These are phyloP conservation scores for Pythium aristosporum DNA, from an alignment of 352 stramenopile genomes.

Conservation along the genomic window DNA sequence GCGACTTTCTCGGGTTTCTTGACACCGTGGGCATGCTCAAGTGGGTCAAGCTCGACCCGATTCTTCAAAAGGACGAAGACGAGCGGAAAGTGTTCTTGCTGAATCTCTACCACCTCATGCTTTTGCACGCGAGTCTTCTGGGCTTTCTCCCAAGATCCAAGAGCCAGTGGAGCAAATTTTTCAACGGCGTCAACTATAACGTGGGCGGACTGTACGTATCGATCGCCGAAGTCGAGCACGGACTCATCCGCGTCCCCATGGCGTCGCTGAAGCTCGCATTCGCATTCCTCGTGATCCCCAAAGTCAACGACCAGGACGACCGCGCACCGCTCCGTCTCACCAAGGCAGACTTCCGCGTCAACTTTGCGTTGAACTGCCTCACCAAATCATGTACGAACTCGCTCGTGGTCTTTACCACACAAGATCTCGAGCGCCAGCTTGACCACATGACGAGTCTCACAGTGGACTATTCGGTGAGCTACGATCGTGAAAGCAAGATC, in stretches of 20 bases:
- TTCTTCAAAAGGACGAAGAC: constrained; percentile 26
- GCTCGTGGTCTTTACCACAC: constrained; percentile 56
- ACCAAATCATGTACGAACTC: constrained; percentile 44
- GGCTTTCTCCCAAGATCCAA: constrained; percentile 45
- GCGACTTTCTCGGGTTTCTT: constrained; percentile 39
- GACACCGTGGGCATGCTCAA: constrained; percentile 36
- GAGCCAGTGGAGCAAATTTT: constrained; percentile 56
- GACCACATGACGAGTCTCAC: constrained; percentile 33
- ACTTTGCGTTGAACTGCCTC: constrained; percentile 64
- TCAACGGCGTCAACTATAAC: constrained; percentile 55
- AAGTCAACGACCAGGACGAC: constrained; percentile 31
- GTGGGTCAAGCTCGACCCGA: constrained; percentile 24
- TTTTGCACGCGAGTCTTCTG: constrained; percentile 45
- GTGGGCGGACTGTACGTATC: constrained; percentile 45
- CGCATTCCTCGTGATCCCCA: constrained; percentile 47
- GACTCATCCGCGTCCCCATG: constrained; percentile 47
- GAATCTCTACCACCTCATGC: constrained; percentile 58
- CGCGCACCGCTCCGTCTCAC: constrained; percentile 31
- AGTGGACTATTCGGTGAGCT: constrained; percentile 37
- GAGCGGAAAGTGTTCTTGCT: constrained; percentile 47
- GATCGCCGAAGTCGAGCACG: constrained; percentile 59
- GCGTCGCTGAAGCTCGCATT: constrained; percentile 35
- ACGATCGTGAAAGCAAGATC: constrained; percentile 43
- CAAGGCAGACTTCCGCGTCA: constrained; percentile 43
- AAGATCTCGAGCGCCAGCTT: constrained; percentile 59